Base-by-base conservation (phyloP, 768 basidiomycete species). In the Mycena chlorophos region DNA sequence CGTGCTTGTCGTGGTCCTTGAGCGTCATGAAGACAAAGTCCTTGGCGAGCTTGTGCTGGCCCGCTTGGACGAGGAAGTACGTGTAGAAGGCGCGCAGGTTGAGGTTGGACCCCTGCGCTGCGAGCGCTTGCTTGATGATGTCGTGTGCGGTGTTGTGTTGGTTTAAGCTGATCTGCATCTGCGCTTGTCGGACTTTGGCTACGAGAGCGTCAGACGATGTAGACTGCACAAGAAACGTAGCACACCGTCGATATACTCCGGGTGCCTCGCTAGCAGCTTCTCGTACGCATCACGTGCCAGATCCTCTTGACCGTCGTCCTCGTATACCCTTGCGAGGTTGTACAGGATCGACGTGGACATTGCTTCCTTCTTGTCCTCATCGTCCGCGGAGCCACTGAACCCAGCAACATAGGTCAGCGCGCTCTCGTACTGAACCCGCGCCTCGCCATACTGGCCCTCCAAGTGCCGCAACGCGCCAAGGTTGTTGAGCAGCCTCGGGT, bases 231-330 rank as follows among this genome's bases (percentile, higher is more conserved):
- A 26, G 49, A 43, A n/a, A 28, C 31, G 48, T 51, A 29, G 75
- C 88, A 45, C 62, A 96, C 95, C 96, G 67, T 98, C 96, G 22
- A 94, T 83, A 67, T 96, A 98, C 72, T 98, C 97, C 1, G 95
- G 93, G 76, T 98, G 96, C 51, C 89, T 80, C n/a, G 83, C 75
- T 30, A 98, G 71, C 8, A 98, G 77, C 70, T 94, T 93, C 46
- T 87, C 84, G 64, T 95, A 98, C 1, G 91, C 93, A 61, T 89
- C 91, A 59, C 80, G 86, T 2, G 96, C 95, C 57, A 87, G 78
- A 1, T 71, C 77, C 4, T 80, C 78, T 30, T 91, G 87, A 1
- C 88, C 88, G 51, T 82, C 77, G 45, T 94, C 92, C 69, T 99
- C 97, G 64, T 94, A 95, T 16, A 89, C 87, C 55, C 94, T 78